Evolutionary conservation across 768 basidiomycete species (phyloP), one percentile per base, ranked within the genome.

Genomic region (Pleurotus eryngii): DNA sequence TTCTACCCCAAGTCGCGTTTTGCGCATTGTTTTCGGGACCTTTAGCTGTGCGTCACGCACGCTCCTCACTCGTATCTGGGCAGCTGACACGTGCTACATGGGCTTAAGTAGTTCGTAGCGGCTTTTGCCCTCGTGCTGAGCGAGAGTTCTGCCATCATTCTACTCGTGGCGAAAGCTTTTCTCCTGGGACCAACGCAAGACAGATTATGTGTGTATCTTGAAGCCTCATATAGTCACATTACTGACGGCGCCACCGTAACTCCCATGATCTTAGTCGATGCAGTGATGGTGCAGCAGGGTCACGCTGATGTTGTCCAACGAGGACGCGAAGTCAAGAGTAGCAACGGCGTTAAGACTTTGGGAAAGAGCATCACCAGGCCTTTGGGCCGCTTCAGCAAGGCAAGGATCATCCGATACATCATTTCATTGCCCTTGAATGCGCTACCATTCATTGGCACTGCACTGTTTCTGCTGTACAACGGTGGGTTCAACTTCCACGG

Each of bases 401-500:
- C 75, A 43, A 75, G 76, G 12, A 62, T 87, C 45, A 62, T 84
- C 15, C 73, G 82, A 62, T 90, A 89, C 66, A 61, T 88, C 38
- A 62, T 87, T 20, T 83, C 83, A 3, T 72, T 89, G 5, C 88
- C 87, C 15, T 75, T 89, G 51, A 90, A 89, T 70, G 69, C 83
- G 30, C 77, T 90, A 22, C 88, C 88, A 0, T 76, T 80, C 20
- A 74, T 88, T 40, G 87, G 88, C 5, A 87, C 86, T 2, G 79
- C 75, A 14, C 64, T 84, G 58, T 89, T 90, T 72, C 65, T 87
- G 18, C 63, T 82, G 35, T 78, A 78, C 62, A 83, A 84, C 54
- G 81, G 81, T 68, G 60, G 43, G 4, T 43, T 7, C 3, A 15
- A 17, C 17, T n/a, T n/a, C n/a, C n/a, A n/a, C n/a, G n/a, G n/a